Evolutionary conservation across 495 filamentous ascomycete genomes (phyloP).

Genomic region (Trypethelium eluteriae): DNA sequence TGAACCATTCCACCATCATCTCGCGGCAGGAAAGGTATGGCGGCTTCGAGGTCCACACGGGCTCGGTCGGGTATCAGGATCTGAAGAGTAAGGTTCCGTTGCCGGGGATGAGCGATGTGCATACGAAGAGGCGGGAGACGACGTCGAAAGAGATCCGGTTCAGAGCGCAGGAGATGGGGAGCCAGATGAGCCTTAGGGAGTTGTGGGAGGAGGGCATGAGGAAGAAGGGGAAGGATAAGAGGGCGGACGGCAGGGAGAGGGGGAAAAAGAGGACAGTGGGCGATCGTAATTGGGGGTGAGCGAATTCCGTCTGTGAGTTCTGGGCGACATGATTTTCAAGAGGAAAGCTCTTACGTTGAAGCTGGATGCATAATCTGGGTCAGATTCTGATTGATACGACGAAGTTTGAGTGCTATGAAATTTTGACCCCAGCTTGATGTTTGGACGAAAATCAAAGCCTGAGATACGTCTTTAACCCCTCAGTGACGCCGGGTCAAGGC

Average conservation of each 20-base stretch:
- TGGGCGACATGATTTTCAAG: background rate
- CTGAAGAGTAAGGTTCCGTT: constrained; percentile 28
- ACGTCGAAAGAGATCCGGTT: constrained; percentile 24
- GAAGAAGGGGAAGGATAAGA: background rate
- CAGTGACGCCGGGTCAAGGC: no score
- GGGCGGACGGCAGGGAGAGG: background rate
- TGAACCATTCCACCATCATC: constrained; percentile 37
- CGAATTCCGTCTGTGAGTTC: background rate
- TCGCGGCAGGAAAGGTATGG: constrained; percentile 37
- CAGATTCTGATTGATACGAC: no score
- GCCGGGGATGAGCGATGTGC: constrained; percentile 31
- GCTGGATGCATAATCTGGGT: background rate
- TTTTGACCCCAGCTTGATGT: background rate
- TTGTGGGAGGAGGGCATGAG: background rate
- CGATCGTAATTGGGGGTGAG: background rate
- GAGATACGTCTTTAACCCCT: no score
- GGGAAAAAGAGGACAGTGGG: background rate
- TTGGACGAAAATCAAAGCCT: background rate
- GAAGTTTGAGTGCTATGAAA: no score
- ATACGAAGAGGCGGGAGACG: constrained; percentile 16
- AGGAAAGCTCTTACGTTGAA: background rate
- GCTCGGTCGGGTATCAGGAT: constrained; percentile 28
- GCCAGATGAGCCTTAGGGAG: background rate
- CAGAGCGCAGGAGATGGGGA: constrained; percentile 22
- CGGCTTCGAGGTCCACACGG: constrained; percentile 26